Evolutionary conservation across 2,329 filamentous ascomycete species (phyloP).

Genomic region (Xylariales sp.): DNA sequence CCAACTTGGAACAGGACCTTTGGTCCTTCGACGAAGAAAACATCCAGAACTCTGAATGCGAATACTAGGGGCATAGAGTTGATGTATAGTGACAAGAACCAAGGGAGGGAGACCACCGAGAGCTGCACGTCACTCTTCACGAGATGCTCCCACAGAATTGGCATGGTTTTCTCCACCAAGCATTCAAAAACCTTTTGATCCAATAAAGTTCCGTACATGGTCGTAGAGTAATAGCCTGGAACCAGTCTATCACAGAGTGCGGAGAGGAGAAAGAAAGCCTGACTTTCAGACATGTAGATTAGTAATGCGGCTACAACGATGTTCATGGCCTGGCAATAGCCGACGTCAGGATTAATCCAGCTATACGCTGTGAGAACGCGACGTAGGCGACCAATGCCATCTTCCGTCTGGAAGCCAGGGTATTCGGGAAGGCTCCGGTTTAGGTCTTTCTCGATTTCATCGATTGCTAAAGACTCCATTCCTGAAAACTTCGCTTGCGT

Average conservation of each 20-base stretch:
- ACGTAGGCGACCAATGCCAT: constrained; percentile 85
- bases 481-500: constrained; percentile 81
- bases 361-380: constrained; percentile 95
- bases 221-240: constrained; percentile 96
- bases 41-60: constrained; percentile 91
- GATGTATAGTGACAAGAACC: constrained; percentile 97
- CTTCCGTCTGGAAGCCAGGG: constrained; percentile 92
- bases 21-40: constrained; percentile 96
- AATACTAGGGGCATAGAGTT: constrained; percentile 99
- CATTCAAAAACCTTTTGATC: constrained; percentile 98
- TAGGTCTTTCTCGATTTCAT: constrained; percentile 98
- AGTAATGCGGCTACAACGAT: constrained; percentile 96
- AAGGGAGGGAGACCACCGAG: constrained; percentile 93
- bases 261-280: constrained; percentile 92
- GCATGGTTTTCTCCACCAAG: constrained; percentile 98
- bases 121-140: constrained; percentile 95
- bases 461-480: constrained; percentile 87
- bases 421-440: constrained; percentile 97
- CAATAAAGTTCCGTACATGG: constrained; percentile 96
- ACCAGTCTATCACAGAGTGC: constrained; percentile 88
- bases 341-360: constrained; percentile 92
- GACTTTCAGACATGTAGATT: constrained; percentile 96
- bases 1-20: constrained; percentile 98
- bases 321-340: constrained; percentile 99
- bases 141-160: constrained; percentile 96